phyloP scores from a whole-genome alignment of 164 flowering plant genomes.

The Dillenia turbinata region DNA sequence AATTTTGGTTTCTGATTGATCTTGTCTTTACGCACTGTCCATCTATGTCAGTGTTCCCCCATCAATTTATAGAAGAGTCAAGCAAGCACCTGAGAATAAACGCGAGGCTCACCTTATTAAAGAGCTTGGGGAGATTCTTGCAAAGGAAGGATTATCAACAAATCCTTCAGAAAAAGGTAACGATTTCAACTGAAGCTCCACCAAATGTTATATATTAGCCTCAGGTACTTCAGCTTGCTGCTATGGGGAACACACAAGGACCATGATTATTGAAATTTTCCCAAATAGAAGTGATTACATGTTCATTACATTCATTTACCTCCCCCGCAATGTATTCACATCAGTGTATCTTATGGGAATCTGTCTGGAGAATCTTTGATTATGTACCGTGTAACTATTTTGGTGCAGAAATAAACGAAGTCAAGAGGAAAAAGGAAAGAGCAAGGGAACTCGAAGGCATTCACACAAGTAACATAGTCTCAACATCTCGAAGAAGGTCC shows the following conservation, averaged over 20 bases:
- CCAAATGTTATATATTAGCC: no score
- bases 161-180: constrained; percentile 92
- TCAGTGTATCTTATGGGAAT: no score
- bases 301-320: no score
- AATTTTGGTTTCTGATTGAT: constrained; percentile 7
- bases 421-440: constrained; percentile 70
- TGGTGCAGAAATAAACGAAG: constrained; percentile 70
- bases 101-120: constrained; percentile 68
- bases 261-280: no score
- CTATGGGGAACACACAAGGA: no score
- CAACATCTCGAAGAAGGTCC: constrained; percentile 75
- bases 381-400: constrained; percentile 1
- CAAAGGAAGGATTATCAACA: constrained; percentile 72
- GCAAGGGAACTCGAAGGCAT: constrained; percentile 97
- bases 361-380: no score
- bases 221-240: no score
- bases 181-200: no score
- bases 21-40: background rate
- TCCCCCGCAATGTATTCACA: no score
- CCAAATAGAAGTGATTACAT: no score
- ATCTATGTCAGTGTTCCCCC: constrained; percentile 66
- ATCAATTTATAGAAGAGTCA: constrained; percentile 68
- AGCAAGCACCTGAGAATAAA: constrained; percentile 79
- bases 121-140: constrained; percentile 75
- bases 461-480: constrained; percentile 80